Conservation (phyloP, 768 basidiomycete genomes). For the Calocybe cyanea region DNA sequence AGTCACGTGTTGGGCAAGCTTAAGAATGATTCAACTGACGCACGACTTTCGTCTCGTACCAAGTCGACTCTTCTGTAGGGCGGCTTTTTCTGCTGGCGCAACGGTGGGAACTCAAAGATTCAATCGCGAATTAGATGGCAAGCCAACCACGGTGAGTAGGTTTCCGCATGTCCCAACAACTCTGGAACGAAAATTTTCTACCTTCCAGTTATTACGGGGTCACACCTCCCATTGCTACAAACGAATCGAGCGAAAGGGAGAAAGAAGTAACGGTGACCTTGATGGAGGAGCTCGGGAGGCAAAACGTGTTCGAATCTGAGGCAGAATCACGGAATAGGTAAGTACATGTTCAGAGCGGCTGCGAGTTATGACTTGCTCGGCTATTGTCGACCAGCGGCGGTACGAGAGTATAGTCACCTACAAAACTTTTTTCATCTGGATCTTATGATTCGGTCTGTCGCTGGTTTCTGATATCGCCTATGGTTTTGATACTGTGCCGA, state of each 20-base stretch:
- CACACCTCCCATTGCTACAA: constrained; percentile 79
- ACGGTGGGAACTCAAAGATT: too few relatives aligned
- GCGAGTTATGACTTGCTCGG: constrained; percentile 8
- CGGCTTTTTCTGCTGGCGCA: too few relatives aligned
- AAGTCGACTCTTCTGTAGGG: too few relatives aligned
- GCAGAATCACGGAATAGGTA: constrained; percentile 87
- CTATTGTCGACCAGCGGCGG: constrained; percentile 5
- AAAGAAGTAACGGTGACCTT: constrained; percentile 80
- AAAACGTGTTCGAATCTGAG: constrained; percentile 87
- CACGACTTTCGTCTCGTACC: too few relatives aligned
- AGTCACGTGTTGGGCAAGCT: constrained; percentile 40
- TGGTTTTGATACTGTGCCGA: too few relatives aligned
- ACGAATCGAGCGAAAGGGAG: constrained; percentile 72
- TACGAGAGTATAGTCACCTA: too few relatives aligned
- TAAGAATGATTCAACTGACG: too few relatives aligned
- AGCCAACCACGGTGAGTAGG: constrained; percentile 26
- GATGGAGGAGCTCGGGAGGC: constrained; percentile 84
- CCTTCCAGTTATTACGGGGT: constrained; percentile 67
- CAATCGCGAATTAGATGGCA: constrained; percentile 3
- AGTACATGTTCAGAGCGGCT: constrained; percentile 25
- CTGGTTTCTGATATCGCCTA: constrained; percentile 1
- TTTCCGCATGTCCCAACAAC: neutral
- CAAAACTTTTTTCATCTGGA: too few relatives aligned
- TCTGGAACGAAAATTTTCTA: constrained; percentile 9
- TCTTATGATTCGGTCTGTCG: too few relatives aligned